These are phyloP conservation scores for Isatis tinctoria DNA, from an alignment of 345 rosid genomes.

Conservation along the genomic window DNA sequence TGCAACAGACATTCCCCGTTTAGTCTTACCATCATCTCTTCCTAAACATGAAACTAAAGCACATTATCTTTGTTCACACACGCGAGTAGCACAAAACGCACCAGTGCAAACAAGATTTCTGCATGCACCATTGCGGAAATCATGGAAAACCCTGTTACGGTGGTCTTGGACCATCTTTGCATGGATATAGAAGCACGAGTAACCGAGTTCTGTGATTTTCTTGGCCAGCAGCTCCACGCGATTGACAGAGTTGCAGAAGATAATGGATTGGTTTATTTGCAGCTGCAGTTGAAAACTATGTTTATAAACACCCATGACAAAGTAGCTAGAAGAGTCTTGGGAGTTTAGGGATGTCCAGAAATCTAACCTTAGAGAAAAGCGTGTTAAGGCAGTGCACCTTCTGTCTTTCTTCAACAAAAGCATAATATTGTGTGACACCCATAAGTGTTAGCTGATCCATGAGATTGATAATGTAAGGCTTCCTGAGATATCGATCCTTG, in stretches of 20 bases:
- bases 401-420: conserved; percentile 99
- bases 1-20: conserved; percentile 33
- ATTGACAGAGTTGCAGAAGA: conserved; percentile 96
- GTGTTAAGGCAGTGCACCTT: conserved; percentile 99
- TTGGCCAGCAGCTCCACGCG: conserved; percentile 96
- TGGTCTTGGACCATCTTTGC: conserved; percentile 99
- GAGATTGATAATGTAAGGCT: conserved; percentile 89
- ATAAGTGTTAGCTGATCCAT: conserved; percentile 98
- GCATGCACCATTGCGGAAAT: conserved; percentile 99
- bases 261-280: conserved; percentile 97
- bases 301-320: background rate
- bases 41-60: background rate
- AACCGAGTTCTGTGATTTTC: conserved; percentile 98
- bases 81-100: conserved; percentile 25
- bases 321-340: background rate
- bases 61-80: background rate
- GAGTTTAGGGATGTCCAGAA: background rate
- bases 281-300: conserved; percentile 46
- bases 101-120: conserved; percentile 99
- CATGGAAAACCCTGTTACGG: conserved; percentile 97
- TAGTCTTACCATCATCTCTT: conserved; percentile 7
- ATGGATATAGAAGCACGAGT: conserved; percentile 95
- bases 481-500: conserved; percentile 78
- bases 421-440: conserved; percentile 97
- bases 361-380: conserved; percentile 88